Evolutionary conservation across 495 filamentous ascomycete species (phyloP), one percentile per base, ranked within the genome.

Genomic region (Trichoderma parareesei): DNA sequence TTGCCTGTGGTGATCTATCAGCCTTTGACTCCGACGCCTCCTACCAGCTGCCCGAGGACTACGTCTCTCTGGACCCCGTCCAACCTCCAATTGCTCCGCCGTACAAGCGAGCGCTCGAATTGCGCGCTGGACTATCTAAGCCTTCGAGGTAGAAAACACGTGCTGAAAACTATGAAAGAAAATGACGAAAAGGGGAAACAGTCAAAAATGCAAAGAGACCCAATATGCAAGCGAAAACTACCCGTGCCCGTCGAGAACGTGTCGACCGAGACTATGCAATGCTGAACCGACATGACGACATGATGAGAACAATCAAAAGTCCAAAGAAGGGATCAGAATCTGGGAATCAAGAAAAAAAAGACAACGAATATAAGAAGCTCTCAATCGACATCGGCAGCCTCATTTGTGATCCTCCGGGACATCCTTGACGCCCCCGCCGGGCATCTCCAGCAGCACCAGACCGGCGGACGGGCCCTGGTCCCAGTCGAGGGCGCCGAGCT

Each of bases 41-140:
- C 1, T 97, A 97, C 76, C 82, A 87, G 66, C 79, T 98, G 10
- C 92, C 94, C 2, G 81, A 82, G 11, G 80, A 81, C 62, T 83
- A 92, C 69, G 83, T 90, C 48, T 91, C 86, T 63, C 84, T 97
- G 41, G 93, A 96, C 72, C 94, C 94, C 0, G 84, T 98, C n/a
- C 94, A 97, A 67, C 93, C 93, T 6, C 94, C 94, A 6, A 98
- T 92, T 10, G 95, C 95, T 8, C 94, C 94, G 2, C 95, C 94
- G 0, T 98, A 98, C 67, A 92, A 92, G 73, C 83, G 85, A 16
- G 94, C 95, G 4, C 78, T 98, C 65, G 94, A 98, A 73, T 76
- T 95, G 77, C 83, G 91, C 69, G 61, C 61, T 27, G 61, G 40
- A 14, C 6, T 27, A 37, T 57, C 53, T 8, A 57, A 57, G 14